Base-by-base conservation (phyloP, 345 rosid genomes). In the Mangifera indica region DNA sequence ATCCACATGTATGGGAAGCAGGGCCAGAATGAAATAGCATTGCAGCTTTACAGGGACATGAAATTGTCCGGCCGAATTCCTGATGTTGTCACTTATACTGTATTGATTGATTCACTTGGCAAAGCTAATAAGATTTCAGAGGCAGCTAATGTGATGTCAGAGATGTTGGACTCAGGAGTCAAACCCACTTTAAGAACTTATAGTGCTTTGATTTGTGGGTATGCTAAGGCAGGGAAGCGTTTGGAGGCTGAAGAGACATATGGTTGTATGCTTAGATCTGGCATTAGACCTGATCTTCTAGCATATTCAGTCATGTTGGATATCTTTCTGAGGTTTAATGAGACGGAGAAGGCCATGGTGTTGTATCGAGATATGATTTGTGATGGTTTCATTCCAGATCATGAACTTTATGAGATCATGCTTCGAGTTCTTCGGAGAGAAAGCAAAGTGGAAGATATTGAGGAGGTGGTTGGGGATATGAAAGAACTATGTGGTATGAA, bases 1-100 rank as follows among this genome's bases (percentile, higher is more conserved):
- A 94, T 94, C 79, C 95, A 94, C 80, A 94, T 94, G 98, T 86
- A 92, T 76, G 98, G 98, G 62, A 92, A 90, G 88, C 88, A 86
- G 76, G 97, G 98, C 29, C 87, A 83, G 70, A 81, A 77, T 80
- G 92, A 87, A 56, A 73, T 90, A n/a, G 97, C 89, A 49, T 74
- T 90, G 66, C 84, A 89, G 79, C 91, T 88, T 77, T 94, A 87
- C 73, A 81, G 81, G 79, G 91, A 88, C 81, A 94, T 94, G 98
- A 87, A 89, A 84, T 78, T 81, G 60, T 85, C 86, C 0, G 91
- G 95, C 55, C 76, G 80, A 69, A 88, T 60, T 76, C 97, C 98
- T 25, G 98, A 94, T 87, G 97, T 84, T 7, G 82, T 94, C 72
- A 92, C 98, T 40, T 94, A 89, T 76, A 92, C 98, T 24, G 86